A percentile compares a stretch with the other conserved stretches of the same genome.
Evolutionary conservation across 768 basidiomycete species (phyloP).

Genomic region (Mycena rebaudengoi): DNA sequence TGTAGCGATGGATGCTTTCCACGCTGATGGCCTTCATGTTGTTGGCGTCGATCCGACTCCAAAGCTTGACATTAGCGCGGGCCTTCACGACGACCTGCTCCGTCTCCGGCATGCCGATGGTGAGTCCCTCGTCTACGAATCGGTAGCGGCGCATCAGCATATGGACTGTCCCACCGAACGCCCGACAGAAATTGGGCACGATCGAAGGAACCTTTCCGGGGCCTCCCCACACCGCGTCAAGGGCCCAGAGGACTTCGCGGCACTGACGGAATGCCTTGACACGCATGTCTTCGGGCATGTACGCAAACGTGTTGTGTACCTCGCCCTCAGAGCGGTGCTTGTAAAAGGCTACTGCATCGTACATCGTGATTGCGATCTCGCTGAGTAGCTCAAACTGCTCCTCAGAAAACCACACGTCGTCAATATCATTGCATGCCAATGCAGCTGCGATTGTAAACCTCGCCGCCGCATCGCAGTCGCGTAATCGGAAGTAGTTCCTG

Average conservation of each 20-base stretch:
- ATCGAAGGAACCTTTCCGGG: background rate
- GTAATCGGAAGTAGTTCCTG: background rate
- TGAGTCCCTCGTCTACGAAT: too few species aligned
- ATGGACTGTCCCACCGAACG: too few species aligned
- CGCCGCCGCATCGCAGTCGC: background rate
- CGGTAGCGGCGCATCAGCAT: too few species aligned
- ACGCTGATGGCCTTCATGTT: background rate
- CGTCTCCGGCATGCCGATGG: background rate
- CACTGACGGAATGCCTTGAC: background rate
- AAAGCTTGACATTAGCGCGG: background rate
- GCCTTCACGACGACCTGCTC: background rate
- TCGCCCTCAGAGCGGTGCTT: background rate
- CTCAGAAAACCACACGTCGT: background rate
- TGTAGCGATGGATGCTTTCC: background rate
- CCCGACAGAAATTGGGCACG: background rate
- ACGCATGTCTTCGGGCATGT: background rate
- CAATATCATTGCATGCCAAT: background rate
- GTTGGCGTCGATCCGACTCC: too few species aligned
- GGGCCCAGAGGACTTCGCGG: background rate
- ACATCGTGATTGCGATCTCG: constrained; percentile 1
- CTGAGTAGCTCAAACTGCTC: background rate
- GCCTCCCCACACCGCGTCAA: background rate
- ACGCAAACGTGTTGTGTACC: background rate
- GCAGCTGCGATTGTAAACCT: background rate
- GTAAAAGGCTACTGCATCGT: background rate